Percentiles rank a stretch among this genome's conserved stretches.
Evolutionary conservation across 768 basidiomycete species (phyloP).

Genomic region (Imleria badia): DNA sequence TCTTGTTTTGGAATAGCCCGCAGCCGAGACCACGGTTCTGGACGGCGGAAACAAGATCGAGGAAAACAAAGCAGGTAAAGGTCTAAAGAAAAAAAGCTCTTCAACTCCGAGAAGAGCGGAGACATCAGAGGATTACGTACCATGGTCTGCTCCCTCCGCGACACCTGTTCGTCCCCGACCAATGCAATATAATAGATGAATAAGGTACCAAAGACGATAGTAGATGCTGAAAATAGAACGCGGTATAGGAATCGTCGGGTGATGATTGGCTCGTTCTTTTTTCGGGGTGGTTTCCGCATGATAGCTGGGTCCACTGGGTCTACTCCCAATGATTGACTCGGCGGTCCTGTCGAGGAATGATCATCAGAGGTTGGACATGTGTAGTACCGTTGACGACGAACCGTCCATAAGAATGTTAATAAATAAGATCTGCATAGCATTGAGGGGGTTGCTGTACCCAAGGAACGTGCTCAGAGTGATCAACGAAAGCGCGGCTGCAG

Average conservation of each 20-base stretch:
- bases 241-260: slow-evolving; percentile 68
- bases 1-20: slow-evolving; percentile 78
- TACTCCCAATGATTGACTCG: slow-evolving; percentile 93
- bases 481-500: slow-evolving; percentile 92
- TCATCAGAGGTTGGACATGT: not conserved
- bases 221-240: slow-evolving; percentile 89
- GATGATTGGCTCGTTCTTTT: slow-evolving; percentile 89
- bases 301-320: slow-evolving; percentile 93
- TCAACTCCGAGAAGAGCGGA: not conserved
- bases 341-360: slow-evolving; percentile 60
- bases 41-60: slow-evolving; percentile 92
- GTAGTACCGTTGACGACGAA: slow-evolving; percentile 29
- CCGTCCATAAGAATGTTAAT: slow-evolving; percentile 99
- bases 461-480: slow-evolving; percentile 94
- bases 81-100: slow-evolving; percentile 53
- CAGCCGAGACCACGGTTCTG: slow-evolving; percentile 93
- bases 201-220: slow-evolving; percentile 87
- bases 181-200: slow-evolving; percentile 85
- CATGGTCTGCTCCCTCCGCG: slow-evolving; percentile 93
- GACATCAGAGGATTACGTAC: slow-evolving; percentile 43
- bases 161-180: slow-evolving; percentile 73
- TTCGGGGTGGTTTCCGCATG: slow-evolving; percentile 91
- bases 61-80: slow-evolving; percentile 95
- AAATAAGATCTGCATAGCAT: slow-evolving; percentile 99
- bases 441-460: slow-evolving; percentile 87